phyloP scores from a whole-genome alignment of 2,329 filamentous ascomycete species.

The Neonectria hederae region DNA sequence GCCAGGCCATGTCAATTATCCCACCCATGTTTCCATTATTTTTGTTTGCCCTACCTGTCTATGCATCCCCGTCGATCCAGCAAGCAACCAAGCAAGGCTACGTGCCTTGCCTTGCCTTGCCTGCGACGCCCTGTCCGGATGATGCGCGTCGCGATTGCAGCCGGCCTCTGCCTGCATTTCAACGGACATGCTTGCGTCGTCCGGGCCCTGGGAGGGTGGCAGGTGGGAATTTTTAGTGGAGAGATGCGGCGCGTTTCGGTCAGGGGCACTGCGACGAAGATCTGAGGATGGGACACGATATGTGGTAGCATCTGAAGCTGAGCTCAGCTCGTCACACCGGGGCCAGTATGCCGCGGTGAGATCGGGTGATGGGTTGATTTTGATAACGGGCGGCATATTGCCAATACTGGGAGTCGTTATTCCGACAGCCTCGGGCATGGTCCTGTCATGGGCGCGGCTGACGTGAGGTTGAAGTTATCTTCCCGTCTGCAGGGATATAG shows the following conservation, averaged over 20 bases:
- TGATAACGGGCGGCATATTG: conserved; percentile 9
- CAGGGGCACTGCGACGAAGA: conserved; percentile 16
- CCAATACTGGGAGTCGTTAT: background rate
- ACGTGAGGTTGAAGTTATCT: conserved; percentile 16
- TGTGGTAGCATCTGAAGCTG: conserved; percentile 18
- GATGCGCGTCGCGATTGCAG: conserved; percentile 40
- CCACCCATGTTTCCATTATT: conserved; percentile 13
- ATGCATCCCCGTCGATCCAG: conserved; percentile 15
- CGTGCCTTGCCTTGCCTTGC: conserved; percentile 1
- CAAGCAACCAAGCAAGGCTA: conserved; percentile 13
- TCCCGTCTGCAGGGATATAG: background rate
- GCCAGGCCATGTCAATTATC: conserved; percentile 17
- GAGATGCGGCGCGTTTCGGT: conserved; percentile 14
- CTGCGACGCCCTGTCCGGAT: conserved; percentile 19
- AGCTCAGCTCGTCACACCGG: background rate
- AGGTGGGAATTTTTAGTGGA: conserved; percentile 19
- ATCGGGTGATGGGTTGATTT: background rate
- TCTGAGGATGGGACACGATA: conserved; percentile 2
- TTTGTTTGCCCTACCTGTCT: conserved; percentile 8
- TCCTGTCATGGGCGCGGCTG: conserved; percentile 1
- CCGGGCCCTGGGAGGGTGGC: conserved; percentile 1
- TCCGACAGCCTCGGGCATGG: background rate
- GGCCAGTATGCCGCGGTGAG: background rate
- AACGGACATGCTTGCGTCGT: conserved; percentile 13
- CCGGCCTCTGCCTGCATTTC: conserved; percentile 30